Percentiles rank a stretch among this genome's conserved stretches.
phyloP scores from a whole-genome alignment of 108 stramenopile genomes.

The Pseudonitzschia multiseries region DNA sequence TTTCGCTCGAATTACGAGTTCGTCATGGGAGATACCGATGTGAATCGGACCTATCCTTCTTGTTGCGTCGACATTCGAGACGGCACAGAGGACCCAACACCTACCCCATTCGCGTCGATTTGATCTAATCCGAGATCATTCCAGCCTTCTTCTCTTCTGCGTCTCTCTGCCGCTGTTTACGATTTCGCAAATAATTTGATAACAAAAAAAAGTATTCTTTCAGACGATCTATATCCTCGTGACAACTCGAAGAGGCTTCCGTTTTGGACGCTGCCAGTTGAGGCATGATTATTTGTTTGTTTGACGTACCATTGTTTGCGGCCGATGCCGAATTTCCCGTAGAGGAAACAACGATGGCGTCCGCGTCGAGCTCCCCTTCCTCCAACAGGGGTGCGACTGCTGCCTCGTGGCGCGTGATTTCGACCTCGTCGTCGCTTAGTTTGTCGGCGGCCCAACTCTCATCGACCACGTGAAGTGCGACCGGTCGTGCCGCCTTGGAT shows the following conservation, averaged over 20 bases:
- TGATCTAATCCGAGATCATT: constrained; percentile 84
- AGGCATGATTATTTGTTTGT: too few relatives aligned
- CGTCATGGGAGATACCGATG: not conserved
- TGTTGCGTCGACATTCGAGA: constrained; percentile 7
- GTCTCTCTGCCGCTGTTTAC: constrained; percentile 51
- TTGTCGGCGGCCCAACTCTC: constrained; percentile 74
- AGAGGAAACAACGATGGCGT: constrained; percentile 70
- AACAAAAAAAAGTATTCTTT: too few relatives aligned
- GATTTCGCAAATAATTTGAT: not conserved
- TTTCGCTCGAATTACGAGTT: too few relatives aligned
- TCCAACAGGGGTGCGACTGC: constrained; percentile 65
- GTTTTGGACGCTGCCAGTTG: too few relatives aligned
- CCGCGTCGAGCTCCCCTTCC: constrained; percentile 77
- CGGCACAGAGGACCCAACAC: constrained; percentile 1
- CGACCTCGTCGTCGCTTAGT: constrained; percentile 78
- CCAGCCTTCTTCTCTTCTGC: constrained; percentile 80
- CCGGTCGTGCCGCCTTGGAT: constrained; percentile 32
- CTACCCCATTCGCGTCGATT: constrained; percentile 42
- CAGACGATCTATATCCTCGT: too few relatives aligned
- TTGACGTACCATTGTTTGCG: constrained; percentile 35
- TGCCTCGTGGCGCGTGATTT: constrained; percentile 55
- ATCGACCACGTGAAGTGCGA: constrained; percentile 72
- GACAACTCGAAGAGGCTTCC: too few relatives aligned
- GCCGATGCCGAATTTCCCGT: constrained; percentile 77
- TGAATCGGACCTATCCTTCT: not conserved